Evolutionary conservation across 164 flowering plant species (phyloP), one percentile per base, ranked within the genome.

Genomic region (Platanus orientalis): DNA sequence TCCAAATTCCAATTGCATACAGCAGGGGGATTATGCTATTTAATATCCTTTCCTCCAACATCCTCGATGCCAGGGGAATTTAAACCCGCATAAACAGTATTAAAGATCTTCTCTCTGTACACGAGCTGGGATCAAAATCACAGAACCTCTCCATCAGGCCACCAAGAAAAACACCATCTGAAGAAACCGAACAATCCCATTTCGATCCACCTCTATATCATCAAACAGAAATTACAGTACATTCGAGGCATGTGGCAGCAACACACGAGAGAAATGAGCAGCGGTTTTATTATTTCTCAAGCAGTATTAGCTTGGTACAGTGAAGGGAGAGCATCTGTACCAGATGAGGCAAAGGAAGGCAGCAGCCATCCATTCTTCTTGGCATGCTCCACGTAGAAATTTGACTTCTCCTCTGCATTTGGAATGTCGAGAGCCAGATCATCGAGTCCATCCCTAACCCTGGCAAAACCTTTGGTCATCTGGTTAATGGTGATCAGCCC

Each of bases 351-450:
- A 57, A 87, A 89, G 0, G 87, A 71, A 6, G 90, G 71, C 0
- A 81, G 69, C 23, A 90, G 67, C 98, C 98, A 93, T 13, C 85
- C 96, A 27, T 73, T 86, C 61, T 71, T 76, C 78, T 71, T 78
- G 25, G 86, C 99, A 62, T 79, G 72, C 58, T 84, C 90, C 12
- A 79, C 75, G 51, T 94, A 94, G 56, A 75, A 75, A 28, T 24
- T 47, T 55, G 86, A 89, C 63, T 94, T 94, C 66, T 94, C 84
- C 72, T 61, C 65, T 6, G 99, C 99, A 71, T 91, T 84, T 17
- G 97, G 99, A 45, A 94, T 91, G 78, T 94, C 99, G 1, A 94
- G 96, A 32, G 97, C 96, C 48, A 94, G 74, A 67, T 94, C 99
- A 28, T 91, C 97, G 0, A 94, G 84, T 27, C 86, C 83, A 27